Conservation (phyloP, 192 early-diverging fungal genomes). For the Pecoramyces ruminantium region DNA sequence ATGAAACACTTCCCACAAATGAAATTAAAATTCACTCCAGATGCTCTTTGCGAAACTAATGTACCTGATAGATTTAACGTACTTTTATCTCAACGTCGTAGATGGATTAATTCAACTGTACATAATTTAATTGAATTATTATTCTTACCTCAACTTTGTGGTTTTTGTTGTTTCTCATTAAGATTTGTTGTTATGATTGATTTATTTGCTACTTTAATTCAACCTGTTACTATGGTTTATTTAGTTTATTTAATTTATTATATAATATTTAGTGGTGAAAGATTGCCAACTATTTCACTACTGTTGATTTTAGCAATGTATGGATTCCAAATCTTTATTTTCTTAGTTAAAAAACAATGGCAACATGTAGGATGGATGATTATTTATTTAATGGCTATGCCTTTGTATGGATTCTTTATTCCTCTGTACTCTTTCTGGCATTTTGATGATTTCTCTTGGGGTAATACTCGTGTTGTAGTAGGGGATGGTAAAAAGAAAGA, state of each 20-base stretch:
- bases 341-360: conserved; percentile 72
- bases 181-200: conserved; percentile 90
- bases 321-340: conserved; percentile 50
- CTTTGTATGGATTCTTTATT: conserved; percentile 56
- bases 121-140: conserved; percentile 95
- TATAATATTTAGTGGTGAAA: conserved; percentile 53
- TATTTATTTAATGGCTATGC: conserved; percentile 78
- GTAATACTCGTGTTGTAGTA: conserved; percentile 80
- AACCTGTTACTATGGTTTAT: conserved; percentile 80
- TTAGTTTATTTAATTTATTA: conserved; percentile 39
- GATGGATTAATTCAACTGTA: conserved; percentile 99
- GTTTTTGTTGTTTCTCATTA: conserved; percentile 95
- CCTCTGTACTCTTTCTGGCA: conserved; percentile 89
- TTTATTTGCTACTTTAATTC: conserved; percentile 77
- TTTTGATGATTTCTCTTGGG: conserved; percentile 99
- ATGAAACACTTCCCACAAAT: conserved; percentile 96
- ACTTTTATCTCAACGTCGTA: conserved; percentile 89
- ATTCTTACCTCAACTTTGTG: conserved; percentile 84
- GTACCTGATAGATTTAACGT: conserved; percentile 87
- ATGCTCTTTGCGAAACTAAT: conserved; percentile 82
- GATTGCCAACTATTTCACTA: conserved; percentile 63
- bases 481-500: conserved; percentile 64
- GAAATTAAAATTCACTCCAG: conserved; percentile 82
- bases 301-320: conserved; percentile 74
- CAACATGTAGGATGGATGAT: conserved; percentile 82